Base-by-base conservation (phyloP, 2,329 filamentous ascomycete species). In the Myrmaecium sp. region DNA sequence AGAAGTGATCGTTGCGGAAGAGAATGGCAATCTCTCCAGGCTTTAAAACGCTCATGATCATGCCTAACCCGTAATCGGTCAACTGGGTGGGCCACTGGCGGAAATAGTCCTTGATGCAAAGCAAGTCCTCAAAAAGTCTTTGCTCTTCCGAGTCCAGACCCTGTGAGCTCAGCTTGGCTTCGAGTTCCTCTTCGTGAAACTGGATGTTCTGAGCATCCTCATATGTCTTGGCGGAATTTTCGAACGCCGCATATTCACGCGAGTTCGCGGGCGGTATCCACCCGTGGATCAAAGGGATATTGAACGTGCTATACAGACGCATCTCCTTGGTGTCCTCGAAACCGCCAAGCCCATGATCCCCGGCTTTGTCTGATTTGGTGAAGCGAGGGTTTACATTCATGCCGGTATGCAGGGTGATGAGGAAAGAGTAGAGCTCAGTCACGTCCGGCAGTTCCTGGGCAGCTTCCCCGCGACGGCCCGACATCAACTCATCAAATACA, bases 331-430 rank as follows among this genome's bases (percentile, higher is more conserved):
- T 95, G 28, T 80, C 66, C 42, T 92, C 80, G 43, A 98, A 98
- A 0, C 71, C 76, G 1, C 86, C 86, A n/a, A 62, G 53, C 17
- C 52, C 45, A 60, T 36, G 34, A 20, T 7, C 2, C 21, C 35
- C 0, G 35, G 37, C 0, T 44, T 36, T n/a, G 2, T 36, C 39
- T 6, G 36, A 36, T 11, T 58, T 29, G 41, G 51, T 16, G 36
- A 93, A 89, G 12, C 78, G 71, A 3, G 89, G 89, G 37, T 98
- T 98, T 30, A 95, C 86, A 42, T 95, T 98, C 80, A 98, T 93
- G 19, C 89, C 89, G 0, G 84, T 95, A 40, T 94, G 82, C 3
- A 98, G 58, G 23, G 81, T 79, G 30, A 89, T 69, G 2, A 98
- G 59, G 43, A 98, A 98, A 5, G 66, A 64, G 47, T 93, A 92